A percentile compares a stretch with the other conserved stretches of the same genome.
phyloP scores from a whole-genome alignment of 164 flowering plant genomes.

The Vitis rupestris region DNA sequence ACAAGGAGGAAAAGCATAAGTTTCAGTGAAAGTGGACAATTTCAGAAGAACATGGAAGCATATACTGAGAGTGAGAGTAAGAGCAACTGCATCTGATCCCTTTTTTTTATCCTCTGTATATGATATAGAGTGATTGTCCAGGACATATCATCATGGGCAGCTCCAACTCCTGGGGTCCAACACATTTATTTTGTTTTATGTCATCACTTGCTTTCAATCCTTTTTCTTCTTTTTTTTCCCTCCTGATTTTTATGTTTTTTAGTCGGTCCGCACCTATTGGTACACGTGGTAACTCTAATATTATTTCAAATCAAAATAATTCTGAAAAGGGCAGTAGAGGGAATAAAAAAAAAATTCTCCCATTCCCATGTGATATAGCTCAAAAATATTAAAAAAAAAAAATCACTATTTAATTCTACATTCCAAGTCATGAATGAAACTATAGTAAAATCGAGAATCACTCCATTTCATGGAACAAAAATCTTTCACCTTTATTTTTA shows the following conservation, averaged over 20 bases:
- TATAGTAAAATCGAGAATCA: no score
- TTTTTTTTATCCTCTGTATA: constrained; percentile 13
- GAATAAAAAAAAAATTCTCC: no score
- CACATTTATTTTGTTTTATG: constrained; percentile 7
- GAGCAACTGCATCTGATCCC: constrained; percentile 23
- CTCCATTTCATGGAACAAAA: no score
- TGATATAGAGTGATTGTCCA: constrained; percentile 12
- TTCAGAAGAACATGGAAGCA: constrained; percentile 24
- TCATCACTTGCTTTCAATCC: background rate
- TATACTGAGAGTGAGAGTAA: constrained; percentile 7
- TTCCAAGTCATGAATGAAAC: no score
- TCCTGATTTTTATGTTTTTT: no score
- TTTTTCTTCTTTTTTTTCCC: background rate
- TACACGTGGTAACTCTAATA: no score
- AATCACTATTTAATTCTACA: fast-evolving
- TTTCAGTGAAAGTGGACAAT: constrained; percentile 37
- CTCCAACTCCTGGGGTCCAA: constrained; percentile 20
- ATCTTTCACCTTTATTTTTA: no score
- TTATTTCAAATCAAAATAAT: no score
- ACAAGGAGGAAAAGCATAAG: constrained; percentile 17
- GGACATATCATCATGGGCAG: constrained; percentile 45
- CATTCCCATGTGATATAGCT: no score
- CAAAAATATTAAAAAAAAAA: no score
- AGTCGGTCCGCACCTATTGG: no score
- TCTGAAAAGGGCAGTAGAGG: no score